Evolutionary conservation across 192 early-diverging fungal genomes (phyloP).

Genomic region (Cetraspora pellucida): DNA sequence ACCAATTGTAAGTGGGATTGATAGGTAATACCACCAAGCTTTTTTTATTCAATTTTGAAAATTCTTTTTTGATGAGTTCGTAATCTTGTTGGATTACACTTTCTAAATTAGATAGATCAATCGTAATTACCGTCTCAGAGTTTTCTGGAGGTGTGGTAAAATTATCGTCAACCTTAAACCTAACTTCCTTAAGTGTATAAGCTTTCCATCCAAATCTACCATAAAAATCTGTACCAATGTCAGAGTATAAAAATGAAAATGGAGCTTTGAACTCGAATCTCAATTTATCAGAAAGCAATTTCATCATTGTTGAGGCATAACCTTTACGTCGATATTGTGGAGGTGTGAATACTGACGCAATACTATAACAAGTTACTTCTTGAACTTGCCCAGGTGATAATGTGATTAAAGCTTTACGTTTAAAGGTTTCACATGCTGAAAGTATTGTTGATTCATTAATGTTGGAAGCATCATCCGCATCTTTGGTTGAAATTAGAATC

Average conservation of each 20-base stretch:
- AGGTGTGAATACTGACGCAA: constrained; percentile 25
- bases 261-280: background rate
- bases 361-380: constrained; percentile 23
- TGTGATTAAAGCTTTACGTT: constrained; percentile 3
- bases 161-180: constrained; percentile 15
- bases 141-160: background rate
- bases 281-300: constrained; percentile 18
- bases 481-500: background rate
- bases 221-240: constrained; percentile 19
- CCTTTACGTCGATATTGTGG: constrained; percentile 11
- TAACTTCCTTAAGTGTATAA: constrained; percentile 12
- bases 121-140: background rate
- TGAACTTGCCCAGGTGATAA: background rate
- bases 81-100: background rate
- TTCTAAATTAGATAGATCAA: background rate
- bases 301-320: constrained; percentile 28
- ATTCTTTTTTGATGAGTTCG: constrained; percentile 12
- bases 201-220: constrained; percentile 17
- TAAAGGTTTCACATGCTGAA: constrained; percentile 9
- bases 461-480: background rate
- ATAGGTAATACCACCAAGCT: background rate
- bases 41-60: background rate
- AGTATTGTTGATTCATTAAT: background rate
- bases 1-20: background rate
- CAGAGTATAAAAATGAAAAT: constrained; percentile 28